phyloP scores from a whole-genome alignment of 306 rosid genomes.

The Pterocarpus santalinus region DNA sequence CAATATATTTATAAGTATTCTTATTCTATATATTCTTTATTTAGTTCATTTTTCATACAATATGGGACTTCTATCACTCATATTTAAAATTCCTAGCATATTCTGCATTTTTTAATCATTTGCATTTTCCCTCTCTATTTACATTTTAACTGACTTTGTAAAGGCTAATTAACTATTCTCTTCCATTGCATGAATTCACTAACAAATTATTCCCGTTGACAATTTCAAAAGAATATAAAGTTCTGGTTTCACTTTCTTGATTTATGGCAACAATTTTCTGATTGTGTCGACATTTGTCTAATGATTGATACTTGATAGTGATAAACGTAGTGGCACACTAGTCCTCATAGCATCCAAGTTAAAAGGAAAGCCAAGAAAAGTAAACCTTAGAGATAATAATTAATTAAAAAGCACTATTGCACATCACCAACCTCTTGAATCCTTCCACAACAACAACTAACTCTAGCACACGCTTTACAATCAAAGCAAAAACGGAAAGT shows the following conservation, averaged over 20 bases:
- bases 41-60: no score
- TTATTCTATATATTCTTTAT: no score
- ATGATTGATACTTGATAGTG: background rate
- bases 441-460: conserved; percentile 42
- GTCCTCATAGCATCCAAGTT: conserved; percentile 22
- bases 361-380: conserved; percentile 28
- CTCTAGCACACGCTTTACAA: conserved; percentile 46
- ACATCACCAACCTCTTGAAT: conserved; percentile 47
- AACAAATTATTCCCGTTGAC: background rate
- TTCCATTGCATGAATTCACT: background rate
- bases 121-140: background rate
- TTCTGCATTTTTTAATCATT: background rate
- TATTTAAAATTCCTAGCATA: no score
- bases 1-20: no score
- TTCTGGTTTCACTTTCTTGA: conserved; percentile 12
- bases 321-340: background rate
- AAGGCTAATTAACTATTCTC: background rate
- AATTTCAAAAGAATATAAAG: background rate
- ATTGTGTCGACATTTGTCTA: background rate
- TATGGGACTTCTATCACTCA: no score
- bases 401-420: background rate
- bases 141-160: background rate
- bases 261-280: background rate
- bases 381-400: conserved; percentile 20
- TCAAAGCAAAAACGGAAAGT: conserved; percentile 28